phyloP scores from a whole-genome alignment of 208 protist species.

The Strigomonas galati region DNA sequence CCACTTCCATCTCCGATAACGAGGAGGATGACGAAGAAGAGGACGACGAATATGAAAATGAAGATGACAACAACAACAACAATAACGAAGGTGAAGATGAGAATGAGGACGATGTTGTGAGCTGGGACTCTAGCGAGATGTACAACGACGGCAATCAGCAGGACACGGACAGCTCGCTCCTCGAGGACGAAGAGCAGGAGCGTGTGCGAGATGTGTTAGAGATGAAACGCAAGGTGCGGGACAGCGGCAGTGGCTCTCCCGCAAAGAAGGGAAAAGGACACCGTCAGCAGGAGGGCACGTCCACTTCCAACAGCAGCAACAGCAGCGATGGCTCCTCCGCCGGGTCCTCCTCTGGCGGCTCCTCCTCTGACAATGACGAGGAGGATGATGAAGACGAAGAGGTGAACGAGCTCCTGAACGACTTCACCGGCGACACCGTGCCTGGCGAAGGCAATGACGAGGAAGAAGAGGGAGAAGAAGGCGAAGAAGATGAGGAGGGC shows the following conservation, averaged over 20 bases:
- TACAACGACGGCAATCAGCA: constrained; percentile 46
- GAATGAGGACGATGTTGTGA: constrained; percentile 11
- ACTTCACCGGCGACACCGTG: not conserved
- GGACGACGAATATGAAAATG: not conserved
- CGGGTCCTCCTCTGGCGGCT: no score
- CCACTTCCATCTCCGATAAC: not conserved
- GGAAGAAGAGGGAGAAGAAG: constrained; percentile 4
- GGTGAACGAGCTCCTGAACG: constrained; percentile 7
- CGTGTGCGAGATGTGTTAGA: not conserved
- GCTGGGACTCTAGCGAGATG: not conserved
- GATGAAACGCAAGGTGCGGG: not conserved
- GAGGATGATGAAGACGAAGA: constrained; percentile 2
- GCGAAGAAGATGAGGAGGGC: constrained; percentile 22
- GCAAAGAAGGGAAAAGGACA: not conserved
- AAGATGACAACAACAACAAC: not conserved
- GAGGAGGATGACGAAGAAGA: not conserved
- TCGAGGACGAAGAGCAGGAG: no score
- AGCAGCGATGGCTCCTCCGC: no score
- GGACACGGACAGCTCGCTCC: constrained; percentile 36
- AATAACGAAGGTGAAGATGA: constrained; percentile 8
- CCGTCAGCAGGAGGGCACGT: no score
- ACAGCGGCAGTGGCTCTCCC: constrained; percentile 6
- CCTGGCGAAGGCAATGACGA: constrained; percentile 6
- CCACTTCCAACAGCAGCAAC: no score
- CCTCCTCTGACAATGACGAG: not conserved